Evolutionary conservation across 768 basidiomycete species (phyloP).

Genomic region (Neoboletus subvelutipes): DNA sequence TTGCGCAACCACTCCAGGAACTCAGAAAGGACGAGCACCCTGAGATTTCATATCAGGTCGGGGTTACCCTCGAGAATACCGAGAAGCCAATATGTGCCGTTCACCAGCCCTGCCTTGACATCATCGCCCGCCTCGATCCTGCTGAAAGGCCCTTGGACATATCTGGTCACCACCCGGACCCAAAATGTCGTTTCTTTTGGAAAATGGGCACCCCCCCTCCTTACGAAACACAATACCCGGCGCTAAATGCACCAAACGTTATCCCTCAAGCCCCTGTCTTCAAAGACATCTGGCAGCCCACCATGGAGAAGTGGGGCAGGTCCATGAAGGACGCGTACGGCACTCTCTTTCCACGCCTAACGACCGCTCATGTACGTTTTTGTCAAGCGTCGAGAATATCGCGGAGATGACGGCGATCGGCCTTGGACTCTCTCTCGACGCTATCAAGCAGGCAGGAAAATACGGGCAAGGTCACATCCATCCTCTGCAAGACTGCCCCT

Average conservation of each 20-base stretch:
- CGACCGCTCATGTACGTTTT: not conserved
- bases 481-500: not conserved
- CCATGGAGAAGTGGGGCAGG: slow-evolving; percentile 83
- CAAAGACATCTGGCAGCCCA: slow-evolving; percentile 61
- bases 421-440: slow-evolving; percentile 66
- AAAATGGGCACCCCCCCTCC: slow-evolving; percentile 75
- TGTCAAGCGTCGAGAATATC: slow-evolving; percentile 73
- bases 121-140: slow-evolving; percentile 77
- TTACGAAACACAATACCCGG: slow-evolving; percentile 76
- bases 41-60: slow-evolving; percentile 87
- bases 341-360: slow-evolving; percentile 1
- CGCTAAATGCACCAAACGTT: slow-evolving; percentile 78
- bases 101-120: slow-evolving; percentile 74
- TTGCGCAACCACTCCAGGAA: slow-evolving; percentile 61
- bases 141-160: slow-evolving; percentile 85
- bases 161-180: slow-evolving; percentile 77
- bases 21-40: slow-evolving; percentile 80
- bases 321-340: slow-evolving; percentile 87
- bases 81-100: slow-evolving; percentile 88
- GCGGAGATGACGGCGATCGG: slow-evolving; percentile 87
- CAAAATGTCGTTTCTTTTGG: slow-evolving; percentile 95
- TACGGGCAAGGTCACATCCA: slow-evolving; percentile 61
- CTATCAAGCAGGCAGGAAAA: slow-evolving; percentile 75
- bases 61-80: slow-evolving; percentile 94
- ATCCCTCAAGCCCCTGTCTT: slow-evolving; percentile 63